Evolutionary conservation across 371 early-diverging fungal species (phyloP), one percentile per base, ranked within the genome.

Genomic region (Batrachochytrium dendrobatidis): DNA sequence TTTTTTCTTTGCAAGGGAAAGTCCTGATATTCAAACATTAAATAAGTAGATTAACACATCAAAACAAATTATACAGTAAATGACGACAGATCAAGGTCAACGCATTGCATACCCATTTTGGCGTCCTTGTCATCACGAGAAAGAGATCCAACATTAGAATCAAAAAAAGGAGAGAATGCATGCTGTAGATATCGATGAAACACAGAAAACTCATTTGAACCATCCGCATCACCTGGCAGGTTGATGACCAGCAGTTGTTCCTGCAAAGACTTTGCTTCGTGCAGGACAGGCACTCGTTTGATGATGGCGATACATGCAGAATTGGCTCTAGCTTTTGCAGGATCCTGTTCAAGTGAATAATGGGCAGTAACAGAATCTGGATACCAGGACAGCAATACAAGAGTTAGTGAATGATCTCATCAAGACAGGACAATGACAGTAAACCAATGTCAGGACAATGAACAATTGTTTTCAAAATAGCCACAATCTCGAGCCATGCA

Each of bases 131-230:
- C 87, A 44, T 86, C 87, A 17, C 79, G 72, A 29, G 53, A 70
- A 72, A 26, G 74, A 65, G 20, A 73, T 62, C 5, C 68, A 71
- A 32, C 64, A 59, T 34, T 20, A 12, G n/a, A 3, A 65, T 95
- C 91, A 68, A 97, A 95, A 74, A 91, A 94, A n/a, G 98, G 98
- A 25, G 90, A 83, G 59, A 95, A 92, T 7, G 92, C 98, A 64
- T 89, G 83, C 69, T 94, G 95, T 63, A 97, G 87, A 61, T 89
- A 89, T 0, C 90, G 82, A 57, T 94, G 95, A 34, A 95, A 72
- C 4, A 91, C 85, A 69, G 94, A 95, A 69, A 92, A 97, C n/a
- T 92, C 89, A 55, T 83, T 89, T 10, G 61, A 72, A 0, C 68
- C 67, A n/a, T 73, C 72, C 7, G 87, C 84, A 3, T 91, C 90